These are phyloP conservation scores for Euryodendron excelsum DNA, from an alignment of 148 eudicot species.

Conservation along the genomic window DNA sequence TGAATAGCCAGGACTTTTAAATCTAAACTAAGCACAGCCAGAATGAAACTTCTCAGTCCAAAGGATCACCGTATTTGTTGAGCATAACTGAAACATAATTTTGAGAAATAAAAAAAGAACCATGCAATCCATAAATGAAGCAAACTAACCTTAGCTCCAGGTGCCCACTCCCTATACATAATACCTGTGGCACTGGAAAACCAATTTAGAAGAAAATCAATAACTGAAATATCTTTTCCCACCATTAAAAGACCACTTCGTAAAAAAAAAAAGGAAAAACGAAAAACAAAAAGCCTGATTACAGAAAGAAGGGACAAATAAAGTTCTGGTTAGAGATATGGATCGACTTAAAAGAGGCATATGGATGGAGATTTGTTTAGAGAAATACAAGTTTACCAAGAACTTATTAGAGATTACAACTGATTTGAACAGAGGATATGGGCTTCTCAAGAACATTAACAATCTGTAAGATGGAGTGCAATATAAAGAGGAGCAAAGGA, in stretches of 20 bases:
- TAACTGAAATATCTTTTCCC: slow-evolving; percentile 7
- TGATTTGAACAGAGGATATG: not conserved
- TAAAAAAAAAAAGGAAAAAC: not conserved
- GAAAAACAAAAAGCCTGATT: not conserved
- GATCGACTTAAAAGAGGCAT: no score
- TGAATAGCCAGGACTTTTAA: not conserved
- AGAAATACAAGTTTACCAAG: not conserved
- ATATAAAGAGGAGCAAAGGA: not conserved
- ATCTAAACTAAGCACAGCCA: not conserved
- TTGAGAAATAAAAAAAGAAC: not conserved
- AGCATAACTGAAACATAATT: not conserved
- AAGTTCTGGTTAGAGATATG: not conserved
- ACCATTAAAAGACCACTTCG: not conserved
- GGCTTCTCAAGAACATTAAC: not conserved
- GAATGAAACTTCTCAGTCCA: not conserved
- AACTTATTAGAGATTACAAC: not conserved
- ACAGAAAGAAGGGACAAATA: slow-evolving; percentile 4
- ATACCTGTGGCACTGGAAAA: slow-evolving; percentile 73
- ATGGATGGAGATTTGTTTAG: not conserved
- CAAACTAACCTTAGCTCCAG: slow-evolving; percentile 85
- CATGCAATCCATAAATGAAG: not conserved
- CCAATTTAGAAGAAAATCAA: slow-evolving; percentile 27
- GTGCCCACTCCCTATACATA: slow-evolving; percentile 98
- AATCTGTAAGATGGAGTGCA: not conserved
- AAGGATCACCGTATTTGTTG: not conserved